Evolutionary conservation across 2,329 filamentous ascomycete genomes (phyloP).

Genomic region (Aphanoascus verrucosus): DNA sequence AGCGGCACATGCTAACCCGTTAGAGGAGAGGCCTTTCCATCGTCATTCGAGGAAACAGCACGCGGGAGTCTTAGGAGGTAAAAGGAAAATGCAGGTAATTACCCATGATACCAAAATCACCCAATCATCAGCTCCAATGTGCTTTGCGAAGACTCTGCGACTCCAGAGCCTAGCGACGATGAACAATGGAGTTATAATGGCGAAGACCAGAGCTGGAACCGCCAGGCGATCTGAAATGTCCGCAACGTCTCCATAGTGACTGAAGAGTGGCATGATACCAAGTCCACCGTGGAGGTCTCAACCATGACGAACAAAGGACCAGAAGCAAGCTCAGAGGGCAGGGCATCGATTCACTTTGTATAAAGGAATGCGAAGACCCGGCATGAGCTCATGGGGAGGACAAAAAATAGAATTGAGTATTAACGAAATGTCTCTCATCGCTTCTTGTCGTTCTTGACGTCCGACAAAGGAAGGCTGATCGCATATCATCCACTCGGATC

Average conservation of each 20-base stretch:
- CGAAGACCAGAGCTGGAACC: constrained; percentile 18
- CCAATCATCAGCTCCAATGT: constrained; percentile 22
- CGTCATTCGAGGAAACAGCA: not conserved
- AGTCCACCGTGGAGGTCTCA: not conserved
- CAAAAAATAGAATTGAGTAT: not conserved
- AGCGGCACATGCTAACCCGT: constrained; percentile 17
- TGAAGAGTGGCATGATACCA: constrained; percentile 18
- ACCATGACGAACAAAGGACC: not conserved
- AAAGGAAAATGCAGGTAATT: constrained; percentile 11
- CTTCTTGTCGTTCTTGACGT: not conserved
- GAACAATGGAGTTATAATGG: constrained; percentile 18
- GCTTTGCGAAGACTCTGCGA: constrained; percentile 15
- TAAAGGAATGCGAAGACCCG: not conserved
- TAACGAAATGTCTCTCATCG: not conserved
- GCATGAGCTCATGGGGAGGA: not conserved
- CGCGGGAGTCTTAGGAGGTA: not conserved
- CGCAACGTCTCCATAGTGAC: constrained; percentile 19
- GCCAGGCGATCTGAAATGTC: constrained; percentile 17
- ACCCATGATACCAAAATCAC: constrained; percentile 20
- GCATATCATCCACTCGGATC: not conserved
- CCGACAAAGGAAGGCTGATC: not conserved
- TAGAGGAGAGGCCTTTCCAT: not conserved
- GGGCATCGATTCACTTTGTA: not conserved
- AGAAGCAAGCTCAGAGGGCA: not conserved
- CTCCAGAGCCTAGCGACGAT: constrained; percentile 16